Evolutionary conservation across 2,329 filamentous ascomycete genomes (phyloP).

Genomic region (Botryotinia globosa): DNA sequence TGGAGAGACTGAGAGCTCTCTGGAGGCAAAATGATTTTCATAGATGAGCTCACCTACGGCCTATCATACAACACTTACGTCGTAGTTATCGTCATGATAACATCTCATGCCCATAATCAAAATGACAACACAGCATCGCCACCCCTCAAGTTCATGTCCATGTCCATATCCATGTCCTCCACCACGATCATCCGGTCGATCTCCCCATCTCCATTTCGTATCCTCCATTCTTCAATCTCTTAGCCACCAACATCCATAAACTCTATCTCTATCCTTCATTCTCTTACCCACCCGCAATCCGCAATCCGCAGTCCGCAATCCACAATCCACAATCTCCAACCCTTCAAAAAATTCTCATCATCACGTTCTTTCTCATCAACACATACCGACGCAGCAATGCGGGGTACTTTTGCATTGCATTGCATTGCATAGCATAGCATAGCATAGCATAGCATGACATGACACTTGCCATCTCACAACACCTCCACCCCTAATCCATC

Average conservation of each 20-base stretch:
- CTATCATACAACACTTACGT: not conserved
- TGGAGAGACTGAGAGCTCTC: not conserved
- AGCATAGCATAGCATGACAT: not conserved
- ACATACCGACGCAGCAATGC: slow-evolving; percentile 7
- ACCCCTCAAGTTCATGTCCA: not conserved
- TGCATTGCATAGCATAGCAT: too few relatives aligned
- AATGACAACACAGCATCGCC: not conserved
- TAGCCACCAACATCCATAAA: not conserved
- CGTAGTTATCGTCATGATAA: not conserved
- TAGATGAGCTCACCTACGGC: not conserved
- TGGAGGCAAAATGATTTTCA: not conserved
- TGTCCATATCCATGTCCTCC: not conserved
- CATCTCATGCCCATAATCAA: not conserved
- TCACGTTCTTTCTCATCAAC: not conserved
- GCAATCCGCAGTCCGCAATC: too few relatives aligned
- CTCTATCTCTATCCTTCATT: not conserved
- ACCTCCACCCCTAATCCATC: not conserved
- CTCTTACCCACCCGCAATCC: not conserved
- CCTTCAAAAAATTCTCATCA: not conserved
- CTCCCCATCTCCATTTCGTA: not conserved
- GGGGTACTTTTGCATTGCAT: slow-evolving; percentile 4
- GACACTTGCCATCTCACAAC: slow-evolving; percentile 1
- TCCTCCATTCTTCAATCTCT: not conserved
- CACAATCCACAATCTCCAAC: not conserved
- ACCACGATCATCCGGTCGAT: not conserved